These are phyloP conservation scores for Tolypocladium inflatum DNA, from an alignment of 2,329 filamentous ascomycete genomes.

Conservation along the genomic window DNA sequence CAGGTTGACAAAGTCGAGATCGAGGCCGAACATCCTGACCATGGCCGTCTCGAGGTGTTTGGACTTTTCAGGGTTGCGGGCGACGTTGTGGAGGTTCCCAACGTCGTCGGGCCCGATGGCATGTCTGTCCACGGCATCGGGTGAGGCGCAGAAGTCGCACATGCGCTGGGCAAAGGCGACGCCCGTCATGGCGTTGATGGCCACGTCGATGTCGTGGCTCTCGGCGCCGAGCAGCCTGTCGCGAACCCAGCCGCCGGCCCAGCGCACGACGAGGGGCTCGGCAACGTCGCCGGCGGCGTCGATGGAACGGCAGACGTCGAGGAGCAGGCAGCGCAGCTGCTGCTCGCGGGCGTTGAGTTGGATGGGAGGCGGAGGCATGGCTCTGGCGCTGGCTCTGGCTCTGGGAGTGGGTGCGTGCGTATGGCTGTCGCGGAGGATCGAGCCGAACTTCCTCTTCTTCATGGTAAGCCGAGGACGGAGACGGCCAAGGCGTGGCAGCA, in stretches of 20 bases:
- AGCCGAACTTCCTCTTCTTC: constrained; percentile 23
- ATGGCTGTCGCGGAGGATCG: constrained; percentile 12
- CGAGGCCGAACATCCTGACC: constrained; percentile 73
- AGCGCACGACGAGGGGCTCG: constrained; percentile 57
- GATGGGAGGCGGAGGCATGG: constrained; percentile 19
- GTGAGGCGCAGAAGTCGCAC: constrained; percentile 55
- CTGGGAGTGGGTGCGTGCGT: neutral
- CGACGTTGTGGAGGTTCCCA: constrained; percentile 76
- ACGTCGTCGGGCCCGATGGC: constrained; percentile 48
- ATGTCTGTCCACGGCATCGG: constrained; percentile 53
- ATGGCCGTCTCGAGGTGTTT: constrained; percentile 93
- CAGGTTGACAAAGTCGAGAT: constrained; percentile 91
- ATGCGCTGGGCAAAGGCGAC: constrained; percentile 63
- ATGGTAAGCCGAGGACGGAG: constrained; percentile 12
- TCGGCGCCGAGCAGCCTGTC: constrained; percentile 67
- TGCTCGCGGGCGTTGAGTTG: constrained; percentile 60
- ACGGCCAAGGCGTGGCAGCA: neutral
- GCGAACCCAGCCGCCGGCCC: constrained; percentile 81
- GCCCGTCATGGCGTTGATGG: constrained; percentile 79
- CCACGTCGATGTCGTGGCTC: constrained; percentile 77
- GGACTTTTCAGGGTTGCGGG: constrained; percentile 88
- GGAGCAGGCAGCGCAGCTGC: constrained; percentile 63
- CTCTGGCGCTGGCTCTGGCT: neutral
- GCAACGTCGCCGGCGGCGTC: constrained; percentile 37
- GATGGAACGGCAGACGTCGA: constrained; percentile 65